Conservation (phyloP, 768 basidiomycete species). For the Pisolithus marmoratus region DNA sequence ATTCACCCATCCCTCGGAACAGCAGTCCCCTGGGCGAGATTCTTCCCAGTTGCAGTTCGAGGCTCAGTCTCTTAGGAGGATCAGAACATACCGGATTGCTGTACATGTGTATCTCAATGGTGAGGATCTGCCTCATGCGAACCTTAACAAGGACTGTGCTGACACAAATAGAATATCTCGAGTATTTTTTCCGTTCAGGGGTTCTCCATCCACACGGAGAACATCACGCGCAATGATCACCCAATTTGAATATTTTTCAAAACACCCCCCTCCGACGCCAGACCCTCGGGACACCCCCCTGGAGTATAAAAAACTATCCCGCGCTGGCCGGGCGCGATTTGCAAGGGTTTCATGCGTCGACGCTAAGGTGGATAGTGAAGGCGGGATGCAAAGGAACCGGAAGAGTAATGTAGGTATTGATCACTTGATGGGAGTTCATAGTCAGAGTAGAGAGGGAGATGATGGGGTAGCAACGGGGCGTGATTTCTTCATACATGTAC, state of each 20-base stretch:
- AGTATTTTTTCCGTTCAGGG: conserved; percentile 69
- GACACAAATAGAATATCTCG: conserved; percentile 52
- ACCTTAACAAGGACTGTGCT: background rate
- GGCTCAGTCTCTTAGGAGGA: conserved; percentile 77
- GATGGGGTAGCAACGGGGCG: conserved; percentile 48
- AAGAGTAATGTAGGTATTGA: conserved; percentile 67
- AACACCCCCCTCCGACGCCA: conserved; percentile 62
- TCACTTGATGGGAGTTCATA: conserved; percentile 75
- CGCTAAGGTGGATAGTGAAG: background rate
- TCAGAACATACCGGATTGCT: conserved; percentile 71
- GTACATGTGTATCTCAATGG: conserved; percentile 77
- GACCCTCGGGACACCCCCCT: conserved; percentile 67
- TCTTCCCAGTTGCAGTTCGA: conserved; percentile 75
- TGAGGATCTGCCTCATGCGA: conserved; percentile 36
- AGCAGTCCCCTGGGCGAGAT: conserved; percentile 80
- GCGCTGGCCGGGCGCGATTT: conserved; percentile 56
- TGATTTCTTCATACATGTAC: conserved; percentile 82
- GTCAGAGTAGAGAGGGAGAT: conserved; percentile 79
- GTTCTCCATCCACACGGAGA: conserved; percentile 67
- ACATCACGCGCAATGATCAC: conserved; percentile 58
- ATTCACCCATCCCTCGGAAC: conserved; percentile 64
- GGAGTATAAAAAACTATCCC: conserved; percentile 72
- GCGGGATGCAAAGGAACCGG: conserved; percentile 15
- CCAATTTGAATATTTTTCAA: conserved; percentile 41
- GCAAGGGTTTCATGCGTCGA: conserved; percentile 34